Evolutionary conservation across 139 green algal species (phyloP), one percentile per base, ranked within the genome.

Genomic region (Spirogloea muscicola): DNA sequence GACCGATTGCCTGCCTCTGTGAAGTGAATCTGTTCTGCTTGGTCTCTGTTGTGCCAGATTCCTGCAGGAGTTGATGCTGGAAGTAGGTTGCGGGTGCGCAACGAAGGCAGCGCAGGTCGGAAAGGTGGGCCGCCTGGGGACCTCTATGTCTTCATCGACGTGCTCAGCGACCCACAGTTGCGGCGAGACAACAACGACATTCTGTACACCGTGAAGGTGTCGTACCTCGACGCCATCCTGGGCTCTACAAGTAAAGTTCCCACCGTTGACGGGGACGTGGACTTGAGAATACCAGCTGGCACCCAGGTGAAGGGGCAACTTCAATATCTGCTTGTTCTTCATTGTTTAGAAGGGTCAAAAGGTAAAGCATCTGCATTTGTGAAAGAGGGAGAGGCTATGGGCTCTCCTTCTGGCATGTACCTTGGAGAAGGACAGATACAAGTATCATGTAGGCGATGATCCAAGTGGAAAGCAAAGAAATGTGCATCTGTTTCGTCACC

Each of bases 231-330:
- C 42, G 94, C 94, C 34, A 98, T 99, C 74, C 85, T 99, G 34
- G 94, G 94, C 25, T 92, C 89, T 9, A 90, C 86, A 2, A 82
- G 86, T 3, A 86, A 92, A 77, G 91, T 96, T 33, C 75, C 83
- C 1, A 97, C 92, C 1, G 91, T 98, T 25, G 94, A 98, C 72
- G 94, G 92, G 0, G 59, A 82, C 39, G 94, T 99, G 48, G 94
- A 99, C 76, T 84, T 99, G 9, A 97, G 96, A 80, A 91, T 99
- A 43, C 95, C 95, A 13, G 59, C 83, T 3, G 93, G 93, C 51
- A 79, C 70, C n/a, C 67, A 72, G 62, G 62, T 72, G n/a, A 31
- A 18, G 29, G 55, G 10, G 55, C 13, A 31, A 21, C 21, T 31
- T 55, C 21, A 55, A 55, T 55, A 55, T 21, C n/a, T 21, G n/a